Conservation (phyloP, 75 land plant species). For the Pseudotsuga menziesii region DNA sequence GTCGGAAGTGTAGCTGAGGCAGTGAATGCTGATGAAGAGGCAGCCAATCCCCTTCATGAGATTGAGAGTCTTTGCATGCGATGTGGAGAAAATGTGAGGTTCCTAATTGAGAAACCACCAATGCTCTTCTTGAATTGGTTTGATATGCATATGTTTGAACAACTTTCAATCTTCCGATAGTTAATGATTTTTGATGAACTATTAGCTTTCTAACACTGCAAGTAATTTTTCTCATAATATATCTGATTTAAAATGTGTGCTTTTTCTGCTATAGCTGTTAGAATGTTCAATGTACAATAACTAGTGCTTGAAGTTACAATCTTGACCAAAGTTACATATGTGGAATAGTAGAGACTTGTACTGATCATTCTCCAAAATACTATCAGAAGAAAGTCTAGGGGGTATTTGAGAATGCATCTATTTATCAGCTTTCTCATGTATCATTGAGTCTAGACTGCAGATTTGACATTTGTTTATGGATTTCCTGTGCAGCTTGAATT, state of each 20-base stretch:
- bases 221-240: neutral
- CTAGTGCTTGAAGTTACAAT: too few relatives aligned
- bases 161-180: neutral
- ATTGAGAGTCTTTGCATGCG: constrained; percentile 97
- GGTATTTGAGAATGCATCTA: too few relatives aligned
- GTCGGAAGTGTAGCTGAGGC: constrained; percentile 53
- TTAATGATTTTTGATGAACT: neutral
- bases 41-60: constrained; percentile 52
- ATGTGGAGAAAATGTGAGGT: constrained; percentile 79
- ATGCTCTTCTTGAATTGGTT: constrained; percentile 1
- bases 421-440: too few relatives aligned
- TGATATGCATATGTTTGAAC: neutral
- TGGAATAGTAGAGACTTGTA: too few relatives aligned
- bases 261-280: too few relatives aligned
- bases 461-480: too few relatives aligned
- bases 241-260: neutral
- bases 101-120: neutral
- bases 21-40: constrained; percentile 24
- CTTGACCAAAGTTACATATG: too few relatives aligned
- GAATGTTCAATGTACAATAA: too few relatives aligned
- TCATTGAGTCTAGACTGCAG: too few relatives aligned
- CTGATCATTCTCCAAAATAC: too few relatives aligned
- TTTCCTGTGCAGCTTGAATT: too few relatives aligned
- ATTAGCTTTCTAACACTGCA: neutral
- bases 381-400: too few relatives aligned